Evolutionary conservation across 169 alveolate species (phyloP).

Genomic region (Cryptosporidium andersoni): DNA sequence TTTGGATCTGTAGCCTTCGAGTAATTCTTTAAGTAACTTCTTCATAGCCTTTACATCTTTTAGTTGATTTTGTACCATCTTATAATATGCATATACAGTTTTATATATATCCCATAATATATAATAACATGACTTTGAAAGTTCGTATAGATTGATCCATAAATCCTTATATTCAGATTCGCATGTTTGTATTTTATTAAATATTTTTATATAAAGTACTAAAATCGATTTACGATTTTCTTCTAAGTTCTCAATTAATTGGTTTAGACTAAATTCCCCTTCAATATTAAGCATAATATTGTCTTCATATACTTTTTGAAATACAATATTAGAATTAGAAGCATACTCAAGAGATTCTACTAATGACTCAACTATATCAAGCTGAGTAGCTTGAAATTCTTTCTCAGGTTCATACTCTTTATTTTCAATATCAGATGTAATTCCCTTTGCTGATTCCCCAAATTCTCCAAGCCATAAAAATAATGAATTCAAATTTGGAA

Average conservation of each 20-base stretch:
- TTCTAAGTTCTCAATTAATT: neutral
- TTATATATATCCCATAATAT: neutral
- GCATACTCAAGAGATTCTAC: neutral
- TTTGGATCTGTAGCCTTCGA: neutral
- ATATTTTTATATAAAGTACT: neutral
- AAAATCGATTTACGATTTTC: neutral
- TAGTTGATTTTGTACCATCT: neutral
- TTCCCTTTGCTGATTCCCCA: neutral
- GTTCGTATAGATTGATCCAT: neutral
- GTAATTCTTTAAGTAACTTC: neutral
- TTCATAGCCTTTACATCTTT: neutral
- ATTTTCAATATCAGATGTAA: neutral
- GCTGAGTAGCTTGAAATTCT: neutral
- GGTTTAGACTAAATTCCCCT: neutral
- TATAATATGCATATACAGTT: neutral
- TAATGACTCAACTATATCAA: neutral
- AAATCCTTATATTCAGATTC: conserved; percentile 1
- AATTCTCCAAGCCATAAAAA: conserved; percentile 9
- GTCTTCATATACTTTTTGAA: neutral
- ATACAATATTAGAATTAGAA: too few relatives aligned
- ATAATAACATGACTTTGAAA: neutral
- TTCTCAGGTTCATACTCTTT: neutral
- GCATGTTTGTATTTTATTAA: neutral
- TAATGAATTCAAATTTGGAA: conserved; percentile 7
- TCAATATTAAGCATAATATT: conserved; percentile 5